These are phyloP conservation scores for Agapanthus africanus DNA, from an alignment of 106 monocot species.

Conservation along the genomic window DNA sequence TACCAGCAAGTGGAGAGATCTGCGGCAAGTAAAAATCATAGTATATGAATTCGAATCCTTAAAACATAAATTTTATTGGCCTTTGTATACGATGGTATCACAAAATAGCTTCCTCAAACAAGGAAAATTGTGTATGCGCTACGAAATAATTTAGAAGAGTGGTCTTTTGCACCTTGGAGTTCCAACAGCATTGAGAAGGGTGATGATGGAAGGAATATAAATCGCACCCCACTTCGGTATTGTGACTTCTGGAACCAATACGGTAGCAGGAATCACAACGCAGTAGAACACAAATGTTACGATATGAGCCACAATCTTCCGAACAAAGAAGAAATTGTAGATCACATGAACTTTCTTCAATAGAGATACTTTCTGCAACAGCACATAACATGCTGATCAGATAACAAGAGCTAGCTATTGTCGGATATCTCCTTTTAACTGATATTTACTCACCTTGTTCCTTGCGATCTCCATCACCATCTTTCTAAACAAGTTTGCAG, in stretches of 20 bases:
- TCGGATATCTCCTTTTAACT: neutral
- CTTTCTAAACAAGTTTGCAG: slow-evolving; percentile 37
- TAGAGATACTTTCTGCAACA: slow-evolving; percentile 32
- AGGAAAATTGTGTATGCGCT: no score
- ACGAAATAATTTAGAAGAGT: no score
- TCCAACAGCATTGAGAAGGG: slow-evolving; percentile 44
- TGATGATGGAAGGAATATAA: slow-evolving; percentile 48
- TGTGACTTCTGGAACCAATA: slow-evolving; percentile 35
- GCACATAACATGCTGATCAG: neutral
- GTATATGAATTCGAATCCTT: no score
- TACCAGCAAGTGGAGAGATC: slow-evolving; percentile 41
- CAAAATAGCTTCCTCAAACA: no score
- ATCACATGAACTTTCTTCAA: slow-evolving; percentile 48
- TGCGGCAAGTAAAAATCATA: slow-evolving; percentile 1
- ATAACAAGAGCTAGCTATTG: neutral
- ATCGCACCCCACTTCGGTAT: slow-evolving; percentile 49
- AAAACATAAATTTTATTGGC: no score
- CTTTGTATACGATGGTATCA: no score
- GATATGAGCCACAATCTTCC: slow-evolving; percentile 44
- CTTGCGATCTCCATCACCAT: slow-evolving; percentile 35
- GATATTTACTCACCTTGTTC: slow-evolving; percentile 22
- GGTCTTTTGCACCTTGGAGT: slow-evolving; percentile 44
- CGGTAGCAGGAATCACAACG: slow-evolving; percentile 38
- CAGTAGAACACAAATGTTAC: slow-evolving; percentile 52
- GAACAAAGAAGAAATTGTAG: slow-evolving; percentile 50